Conservation (phyloP, 495 filamentous ascomycete genomes). For the Cenococcum geophilum region DNA sequence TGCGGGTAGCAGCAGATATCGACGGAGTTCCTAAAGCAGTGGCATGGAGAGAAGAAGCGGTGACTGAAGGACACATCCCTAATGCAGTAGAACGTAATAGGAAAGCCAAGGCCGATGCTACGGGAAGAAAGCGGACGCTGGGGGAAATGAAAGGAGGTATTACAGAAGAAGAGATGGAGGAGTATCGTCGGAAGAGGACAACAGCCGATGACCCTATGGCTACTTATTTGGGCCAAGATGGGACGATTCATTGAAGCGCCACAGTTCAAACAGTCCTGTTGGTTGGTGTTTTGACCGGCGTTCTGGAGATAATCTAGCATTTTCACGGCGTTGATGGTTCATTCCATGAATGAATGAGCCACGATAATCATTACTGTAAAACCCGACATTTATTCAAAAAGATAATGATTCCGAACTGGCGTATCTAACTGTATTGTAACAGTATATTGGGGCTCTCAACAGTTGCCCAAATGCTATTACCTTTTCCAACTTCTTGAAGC, state of each 20-base stretch:
- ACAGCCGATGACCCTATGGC: conserved; percentile 82
- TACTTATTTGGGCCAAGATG: conserved; percentile 59
- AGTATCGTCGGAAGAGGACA: conserved; percentile 65
- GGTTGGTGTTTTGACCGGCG: background rate
- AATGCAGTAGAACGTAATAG: conserved; percentile 37
- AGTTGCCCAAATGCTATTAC: too few species aligned
- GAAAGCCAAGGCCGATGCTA: conserved; percentile 38
- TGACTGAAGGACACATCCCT: conserved; percentile 32
- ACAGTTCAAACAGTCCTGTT: background rate
- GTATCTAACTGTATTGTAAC: too few species aligned
- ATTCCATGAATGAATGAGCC: background rate
- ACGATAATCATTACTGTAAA: too few species aligned
- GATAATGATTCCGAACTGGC: background rate
- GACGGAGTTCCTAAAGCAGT: conserved; percentile 34
- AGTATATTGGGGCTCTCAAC: too few species aligned
- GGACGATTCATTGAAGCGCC: conserved; percentile 33
- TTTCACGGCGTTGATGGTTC: conserved; percentile 19
- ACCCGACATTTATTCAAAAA: background rate
- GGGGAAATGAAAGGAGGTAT: conserved; percentile 71
- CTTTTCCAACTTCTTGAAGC: too few species aligned
- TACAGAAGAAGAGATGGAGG: conserved; percentile 75
- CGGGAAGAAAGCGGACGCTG: conserved; percentile 59
- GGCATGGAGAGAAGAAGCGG: conserved; percentile 37
- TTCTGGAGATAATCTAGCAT: conserved; percentile 18
- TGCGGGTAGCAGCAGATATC: conserved; percentile 46